A percentile compares a stretch with the other conserved stretches of the same genome.
Evolutionary conservation across 805 yeast species (phyloP).

Genomic region (Wickerhamiella shivajii): DNA sequence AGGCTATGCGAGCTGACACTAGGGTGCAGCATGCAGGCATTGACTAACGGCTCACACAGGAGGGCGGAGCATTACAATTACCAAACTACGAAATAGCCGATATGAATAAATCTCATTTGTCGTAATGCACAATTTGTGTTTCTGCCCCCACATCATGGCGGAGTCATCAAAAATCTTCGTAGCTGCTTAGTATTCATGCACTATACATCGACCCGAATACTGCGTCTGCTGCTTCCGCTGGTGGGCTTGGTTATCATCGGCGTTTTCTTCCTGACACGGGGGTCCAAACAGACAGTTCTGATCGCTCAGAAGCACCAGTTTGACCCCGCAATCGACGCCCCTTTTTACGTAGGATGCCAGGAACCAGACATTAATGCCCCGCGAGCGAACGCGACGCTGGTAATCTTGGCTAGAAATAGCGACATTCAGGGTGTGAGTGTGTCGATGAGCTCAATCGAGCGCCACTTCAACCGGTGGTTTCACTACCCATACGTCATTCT

Average conservation of each 20-base stretch:
- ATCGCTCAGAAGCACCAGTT: conserved; percentile 1
- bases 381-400: conserved; percentile 71
- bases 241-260: neutral
- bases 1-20: too few species aligned
- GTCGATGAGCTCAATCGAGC: conserved; percentile 62
- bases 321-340: conserved; percentile 9
- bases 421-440: conserved; percentile 66
- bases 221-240: neutral
- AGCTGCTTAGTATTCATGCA: too few species aligned
- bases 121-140: too few species aligned
- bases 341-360: conserved; percentile 11
- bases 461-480: conserved; percentile 88
- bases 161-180: too few species aligned
- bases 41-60: too few species aligned
- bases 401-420: conserved; percentile 66
- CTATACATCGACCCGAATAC: too few species aligned
- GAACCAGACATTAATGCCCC: conserved; percentile 18
- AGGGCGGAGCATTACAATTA: too few species aligned
- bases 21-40: too few species aligned
- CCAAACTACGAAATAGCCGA: too few species aligned
- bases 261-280: neutral
- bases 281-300: neutral
- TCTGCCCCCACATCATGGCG: too few species aligned
- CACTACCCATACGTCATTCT: conserved; percentile 85
- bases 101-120: too few species aligned